Evolutionary conservation across 2,329 filamentous ascomycete genomes (phyloP).

Genomic region (Alternaria sp.): DNA sequence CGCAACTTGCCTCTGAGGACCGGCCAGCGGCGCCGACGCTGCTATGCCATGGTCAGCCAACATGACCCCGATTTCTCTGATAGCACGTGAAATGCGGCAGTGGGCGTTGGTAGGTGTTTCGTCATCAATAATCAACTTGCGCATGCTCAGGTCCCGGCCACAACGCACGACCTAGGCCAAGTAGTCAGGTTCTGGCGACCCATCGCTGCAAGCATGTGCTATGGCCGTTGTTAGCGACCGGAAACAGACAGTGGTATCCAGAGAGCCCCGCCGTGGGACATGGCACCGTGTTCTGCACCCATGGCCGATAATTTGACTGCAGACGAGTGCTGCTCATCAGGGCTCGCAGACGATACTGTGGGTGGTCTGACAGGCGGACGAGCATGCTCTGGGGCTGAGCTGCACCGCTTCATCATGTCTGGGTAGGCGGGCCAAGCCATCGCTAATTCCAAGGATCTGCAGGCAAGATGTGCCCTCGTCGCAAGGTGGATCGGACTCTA

Average conservation of each 20-base stretch:
- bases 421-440: slow-evolving; percentile 19
- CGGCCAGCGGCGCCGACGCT: slow-evolving; percentile 9
- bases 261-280: slow-evolving; percentile 22
- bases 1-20: slow-evolving; percentile 18
- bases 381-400: slow-evolving; percentile 14
- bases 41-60: slow-evolving; percentile 20
- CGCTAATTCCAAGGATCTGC: slow-evolving; percentile 25
- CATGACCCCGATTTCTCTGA: slow-evolving; percentile 18
- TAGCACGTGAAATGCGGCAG: slow-evolving; percentile 43
- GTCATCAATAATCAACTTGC: slow-evolving; percentile 22
- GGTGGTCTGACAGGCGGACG: slow-evolving; percentile 26
- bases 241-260: slow-evolving; percentile 23
- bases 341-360: slow-evolving; percentile 11
- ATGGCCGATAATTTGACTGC: slow-evolving; percentile 18
- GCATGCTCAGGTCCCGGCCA: slow-evolving; percentile 24
- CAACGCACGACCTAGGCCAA: slow-evolving; percentile 4
- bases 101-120: slow-evolving; percentile 24
- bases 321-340: slow-evolving; percentile 15
- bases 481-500: slow-evolving; percentile 41
- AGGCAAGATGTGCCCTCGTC: slow-evolving; percentile 24
- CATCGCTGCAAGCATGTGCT: slow-evolving; percentile 26
- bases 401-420: slow-evolving; percentile 12
- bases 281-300: slow-evolving; percentile 7
- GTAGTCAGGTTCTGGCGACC: slow-evolving; percentile 12
- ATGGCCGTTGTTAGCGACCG: slow-evolving; percentile 23